Evolutionary conservation across 2,329 filamentous ascomycete species (phyloP), one percentile per base, ranked within the genome.

Genomic region (Capronia coronata): DNA sequence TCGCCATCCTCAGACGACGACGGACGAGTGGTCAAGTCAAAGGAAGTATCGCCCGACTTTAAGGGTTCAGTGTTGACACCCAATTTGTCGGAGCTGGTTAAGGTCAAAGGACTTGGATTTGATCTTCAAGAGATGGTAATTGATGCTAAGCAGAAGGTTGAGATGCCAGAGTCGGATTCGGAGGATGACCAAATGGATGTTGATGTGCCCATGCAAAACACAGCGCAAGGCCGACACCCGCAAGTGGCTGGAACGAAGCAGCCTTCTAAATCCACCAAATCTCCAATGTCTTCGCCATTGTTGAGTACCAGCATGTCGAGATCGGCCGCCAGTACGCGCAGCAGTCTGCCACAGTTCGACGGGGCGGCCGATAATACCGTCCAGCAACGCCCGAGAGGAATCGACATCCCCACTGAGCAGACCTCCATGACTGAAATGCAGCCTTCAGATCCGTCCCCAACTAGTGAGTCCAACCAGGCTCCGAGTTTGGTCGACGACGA

Each of bases 401-500:
- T 56, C 38, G 44, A 48, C 21, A 37, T 56, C 16, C 54, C 54
- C 18, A 46, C 49, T 18, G 51, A 21, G 3, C 29, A 47, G 9
- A 18, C 32, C 16, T n/a, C 47, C 16, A 27, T 42, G 7, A 44
- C 45, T 8, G 23, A 51, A 18, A 23, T 56, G 19, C 48, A 49
- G 34, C 54, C 54, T 6, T 48, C 54, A 10, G 63, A 63, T 14
- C 61, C 60, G 10, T 59, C 56, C 18, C 63, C 68, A 21, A 63
- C 67, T 37, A 68, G 82, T 38, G 75, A 83, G 43, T 85, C 83
- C 65, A 87, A 87, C 66, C 86, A 86, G 58, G 84, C 86, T 7
- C 86, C 86, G 18, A 88, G 84, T 60, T 75, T 90, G 42, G 84
- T 89, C 62, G 87, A 84, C 67, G 86, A 90, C 66, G 84, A 88